Percentiles rank a stretch among this genome's conserved stretches.
Evolutionary conservation across 2,329 filamentous ascomycete species (phyloP).

Genomic region (Penicillium frequentans): DNA sequence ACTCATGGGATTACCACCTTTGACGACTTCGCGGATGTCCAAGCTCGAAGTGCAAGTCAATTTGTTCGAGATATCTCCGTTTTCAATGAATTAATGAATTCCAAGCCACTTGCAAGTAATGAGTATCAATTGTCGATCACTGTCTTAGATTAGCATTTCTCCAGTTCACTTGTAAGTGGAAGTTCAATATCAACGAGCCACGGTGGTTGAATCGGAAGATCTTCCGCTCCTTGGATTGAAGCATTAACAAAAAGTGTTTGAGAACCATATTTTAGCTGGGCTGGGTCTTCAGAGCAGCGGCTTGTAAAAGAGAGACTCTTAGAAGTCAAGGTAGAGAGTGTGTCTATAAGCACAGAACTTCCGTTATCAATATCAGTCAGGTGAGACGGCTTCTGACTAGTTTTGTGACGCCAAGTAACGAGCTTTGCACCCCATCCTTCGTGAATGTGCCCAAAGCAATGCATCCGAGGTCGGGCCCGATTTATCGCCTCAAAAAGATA

Average conservation of each 20-base stretch:
- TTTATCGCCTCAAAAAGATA: constrained; percentile 18
- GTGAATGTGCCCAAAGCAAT: constrained; percentile 45
- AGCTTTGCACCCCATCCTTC: constrained; percentile 59
- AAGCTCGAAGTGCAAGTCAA: too few relatives aligned
- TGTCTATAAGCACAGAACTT: constrained; percentile 37
- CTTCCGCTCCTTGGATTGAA: constrained; percentile 48
- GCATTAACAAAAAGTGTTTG: constrained; percentile 64
- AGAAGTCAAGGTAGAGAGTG: constrained; percentile 6
- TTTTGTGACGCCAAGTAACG: constrained; percentile 50
- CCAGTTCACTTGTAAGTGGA: constrained; percentile 4
- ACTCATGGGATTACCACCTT: too few relatives aligned
- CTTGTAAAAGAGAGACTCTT: constrained; percentile 39
- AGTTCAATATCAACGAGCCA: constrained; percentile 57
- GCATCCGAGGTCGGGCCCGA: constrained; percentile 33
- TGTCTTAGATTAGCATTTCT: background rate
- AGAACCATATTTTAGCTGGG: constrained; percentile 36
- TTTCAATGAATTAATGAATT: too few relatives aligned
- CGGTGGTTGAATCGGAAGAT: constrained; percentile 44
- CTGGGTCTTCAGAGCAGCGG: constrained; percentile 35
- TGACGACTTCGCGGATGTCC: too few relatives aligned
- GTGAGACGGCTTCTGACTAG: constrained; percentile 41
- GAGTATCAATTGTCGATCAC: background rate
- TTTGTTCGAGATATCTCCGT: too few relatives aligned
- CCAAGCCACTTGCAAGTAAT: too few relatives aligned
- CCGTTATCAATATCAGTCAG: constrained; percentile 50